These are phyloP conservation scores for Taxawa tesnikishii DNA, from an alignment of 2,329 filamentous ascomycete genomes.

Conservation along the genomic window DNA sequence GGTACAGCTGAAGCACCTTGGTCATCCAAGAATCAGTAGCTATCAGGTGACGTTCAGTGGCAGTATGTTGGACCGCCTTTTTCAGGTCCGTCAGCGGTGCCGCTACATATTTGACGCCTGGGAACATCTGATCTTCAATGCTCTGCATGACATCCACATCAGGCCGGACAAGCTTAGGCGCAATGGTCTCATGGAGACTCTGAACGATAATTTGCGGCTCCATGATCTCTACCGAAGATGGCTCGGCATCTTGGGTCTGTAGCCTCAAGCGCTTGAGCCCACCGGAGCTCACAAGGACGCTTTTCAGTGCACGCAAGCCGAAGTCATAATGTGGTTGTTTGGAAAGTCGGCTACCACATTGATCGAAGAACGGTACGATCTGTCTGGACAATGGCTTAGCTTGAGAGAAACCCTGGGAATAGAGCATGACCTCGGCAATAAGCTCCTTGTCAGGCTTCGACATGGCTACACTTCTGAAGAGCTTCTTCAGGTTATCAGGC, in stretches of 20 bases:
- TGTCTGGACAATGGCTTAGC: conserved; percentile 90
- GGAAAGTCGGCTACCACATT: conserved; percentile 66
- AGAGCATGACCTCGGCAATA: conserved; percentile 99
- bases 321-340: conserved; percentile 99
- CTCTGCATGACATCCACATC: conserved; percentile 81
- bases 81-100: conserved; percentile 73
- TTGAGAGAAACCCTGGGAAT: conserved; percentile 97
- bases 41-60: conserved; percentile 73
- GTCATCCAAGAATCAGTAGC: conserved; percentile 95
- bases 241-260: conserved; percentile 40
- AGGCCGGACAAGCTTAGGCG: conserved; percentile 84
- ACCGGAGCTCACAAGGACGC: conserved; percentile 94
- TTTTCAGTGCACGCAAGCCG: conserved; percentile 92
- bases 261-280: conserved; percentile 82
- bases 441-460: conserved; percentile 99
- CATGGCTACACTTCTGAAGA: conserved; percentile 99
- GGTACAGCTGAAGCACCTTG: conserved; percentile 91
- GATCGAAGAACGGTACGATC: conserved; percentile 96
- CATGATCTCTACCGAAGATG: conserved; percentile 53
- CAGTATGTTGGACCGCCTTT: conserved; percentile 68
- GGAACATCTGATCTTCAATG: conserved; percentile 80
- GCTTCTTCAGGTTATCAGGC: conserved; percentile 97
- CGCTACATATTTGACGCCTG: conserved; percentile 83
- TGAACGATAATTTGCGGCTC: conserved; percentile 98
- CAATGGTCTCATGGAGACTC: conserved; percentile 95